Base-by-base conservation (phyloP, 805 yeast species). In the Ogataea saltuana region DNA sequence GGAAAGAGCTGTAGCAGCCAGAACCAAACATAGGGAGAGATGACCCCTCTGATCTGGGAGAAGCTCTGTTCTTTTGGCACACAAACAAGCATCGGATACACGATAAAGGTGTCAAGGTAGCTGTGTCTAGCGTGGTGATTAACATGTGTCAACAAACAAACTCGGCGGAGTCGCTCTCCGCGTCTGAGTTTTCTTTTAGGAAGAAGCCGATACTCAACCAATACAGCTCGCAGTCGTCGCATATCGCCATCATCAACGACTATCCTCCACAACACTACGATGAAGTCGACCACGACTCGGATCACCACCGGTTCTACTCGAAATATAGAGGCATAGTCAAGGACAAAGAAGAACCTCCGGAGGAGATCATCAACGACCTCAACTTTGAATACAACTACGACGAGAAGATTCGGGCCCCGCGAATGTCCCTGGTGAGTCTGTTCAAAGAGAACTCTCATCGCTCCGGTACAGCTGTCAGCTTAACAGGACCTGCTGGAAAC, bases 371-470 rank as follows among this genome's bases (percentile, higher is more conserved):
- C 21, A 54, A 58, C 36, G 58, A 60, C 42, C 52, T 59, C 33
- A 46, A 49, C 10, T 61, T 53, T 45, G 64, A 61, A 33, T 59
- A 70, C 46, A 70, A 76, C 55, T 76, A 75, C 49, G 77, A 76
- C 50, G 79, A 76, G 46, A 76, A 75, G 51, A 77, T 76, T 37
- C 58, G 81, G 44, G 79, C 80, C 26, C 81, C 81, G 9, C 56
- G 80, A 38, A 72, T 75, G 76, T 65, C 71, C n/a, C 41, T 58
- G 4, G 59, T 53, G 10, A 55, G 67, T 32, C 42, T 60, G 2
- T 36, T 55, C 20, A 53, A 50, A 33, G 51, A 33, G 15, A 45
- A 45, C 26, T 17, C 50, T 4, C 33, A 36, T 13, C 27, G 37
- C 11, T 32, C 45, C 18, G 21, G 31, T 20, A 28, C 34, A 26